Evolutionary conservation across 1,139 yeast genomes (phyloP).

Genomic region (Petasospora fabianii): DNA sequence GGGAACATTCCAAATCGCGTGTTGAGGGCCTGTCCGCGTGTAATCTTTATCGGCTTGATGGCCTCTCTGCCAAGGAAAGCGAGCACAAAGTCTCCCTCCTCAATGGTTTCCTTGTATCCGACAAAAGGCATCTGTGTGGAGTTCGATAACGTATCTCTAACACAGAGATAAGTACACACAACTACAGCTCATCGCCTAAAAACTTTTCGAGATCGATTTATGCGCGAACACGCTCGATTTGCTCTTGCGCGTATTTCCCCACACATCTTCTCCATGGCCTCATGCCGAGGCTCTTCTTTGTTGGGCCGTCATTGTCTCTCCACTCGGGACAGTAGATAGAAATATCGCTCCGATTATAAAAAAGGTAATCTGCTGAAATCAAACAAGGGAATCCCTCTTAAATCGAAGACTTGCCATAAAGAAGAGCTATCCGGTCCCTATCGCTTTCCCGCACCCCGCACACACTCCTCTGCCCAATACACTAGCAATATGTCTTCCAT

Average conservation of each 20-base stretch:
- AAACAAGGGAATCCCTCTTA: no score
- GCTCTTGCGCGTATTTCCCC: background rate
- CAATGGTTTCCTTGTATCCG: conserved; percentile 39
- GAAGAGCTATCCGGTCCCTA: background rate
- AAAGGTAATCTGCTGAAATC: no score
- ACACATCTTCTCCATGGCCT: background rate
- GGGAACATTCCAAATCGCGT: conserved; percentile 88
- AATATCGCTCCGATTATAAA: no score
- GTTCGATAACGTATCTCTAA: no score
- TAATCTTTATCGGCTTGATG: conserved; percentile 69
- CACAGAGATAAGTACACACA: background rate
- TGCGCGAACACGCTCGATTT: conserved; percentile 9
- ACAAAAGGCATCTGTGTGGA: conserved; percentile 19
- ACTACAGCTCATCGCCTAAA: conserved; percentile 7
- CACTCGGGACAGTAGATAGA: no score
- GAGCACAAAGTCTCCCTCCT: conserved; percentile 81
- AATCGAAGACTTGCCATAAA: no score
- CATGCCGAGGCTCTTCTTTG: background rate
- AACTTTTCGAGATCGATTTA: conserved; percentile 1
- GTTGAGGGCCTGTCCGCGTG: conserved; percentile 58
- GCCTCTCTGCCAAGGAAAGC: conserved; percentile 81
- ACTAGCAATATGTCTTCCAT: conserved; percentile 5
- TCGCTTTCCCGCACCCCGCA: background rate
- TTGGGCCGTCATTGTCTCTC: background rate
- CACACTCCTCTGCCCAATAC: no score